These are phyloP conservation scores for Aspergillus piperis DNA, from an alignment of 2,329 filamentous ascomycete genomes.

Conservation along the genomic window DNA sequence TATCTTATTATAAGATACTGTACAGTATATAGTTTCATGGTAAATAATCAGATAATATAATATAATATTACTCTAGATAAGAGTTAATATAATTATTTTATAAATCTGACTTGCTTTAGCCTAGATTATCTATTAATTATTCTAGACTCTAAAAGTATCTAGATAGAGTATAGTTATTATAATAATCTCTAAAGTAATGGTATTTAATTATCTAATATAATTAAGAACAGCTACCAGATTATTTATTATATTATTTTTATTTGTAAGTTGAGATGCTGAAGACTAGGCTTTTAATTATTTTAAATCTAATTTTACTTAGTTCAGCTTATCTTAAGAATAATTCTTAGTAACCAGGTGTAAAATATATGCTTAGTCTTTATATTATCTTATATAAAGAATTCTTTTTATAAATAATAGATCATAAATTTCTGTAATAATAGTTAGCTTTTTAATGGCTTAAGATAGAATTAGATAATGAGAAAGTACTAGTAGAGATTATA, in stretches of 20 bases:
- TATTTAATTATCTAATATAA: not conserved
- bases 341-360: not conserved
- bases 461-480: not conserved
- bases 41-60: not conserved
- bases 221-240: not conserved
- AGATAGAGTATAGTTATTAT: too few relatives aligned
- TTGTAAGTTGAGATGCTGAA: fast-evolving
- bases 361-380: not conserved
- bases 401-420: not conserved
- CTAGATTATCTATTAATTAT: not conserved
- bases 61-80: not conserved
- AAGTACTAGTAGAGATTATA: not conserved
- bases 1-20: not conserved
- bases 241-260: not conserved
- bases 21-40: not conserved
- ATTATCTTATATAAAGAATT: not conserved
- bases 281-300: not conserved
- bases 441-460: not conserved
- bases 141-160: not conserved
- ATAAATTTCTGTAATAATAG: not conserved
- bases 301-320: not conserved
- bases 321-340: not conserved
- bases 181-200: too few relatives aligned
- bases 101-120: not conserved
- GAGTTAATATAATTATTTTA: not conserved